Percentiles rank a stretch among this genome's conserved stretches.
Evolutionary conservation across 2,329 filamentous ascomycete genomes (phyloP).

Genomic region (Drechslerella dactyloides): DNA sequence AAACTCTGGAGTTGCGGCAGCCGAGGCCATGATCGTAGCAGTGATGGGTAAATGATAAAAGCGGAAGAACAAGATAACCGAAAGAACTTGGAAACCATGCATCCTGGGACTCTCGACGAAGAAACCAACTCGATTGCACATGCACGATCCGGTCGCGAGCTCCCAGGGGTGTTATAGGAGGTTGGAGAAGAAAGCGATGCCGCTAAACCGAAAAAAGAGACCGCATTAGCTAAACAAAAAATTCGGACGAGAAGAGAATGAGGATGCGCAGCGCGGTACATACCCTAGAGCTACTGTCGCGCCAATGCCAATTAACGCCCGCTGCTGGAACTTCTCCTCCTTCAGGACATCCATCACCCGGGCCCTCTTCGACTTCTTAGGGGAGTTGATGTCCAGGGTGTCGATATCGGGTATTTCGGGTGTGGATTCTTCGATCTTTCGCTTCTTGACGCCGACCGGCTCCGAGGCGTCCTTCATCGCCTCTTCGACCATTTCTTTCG

Average conservation of each 20-base stretch:
- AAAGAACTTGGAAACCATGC: slow-evolving; percentile 1
- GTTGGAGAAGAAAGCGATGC: slow-evolving; percentile 42
- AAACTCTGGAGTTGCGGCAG: not conserved
- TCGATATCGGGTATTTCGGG: slow-evolving; percentile 58
- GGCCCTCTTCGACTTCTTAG: slow-evolving; percentile 76
- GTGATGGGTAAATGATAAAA: not conserved
- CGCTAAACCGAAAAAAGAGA: slow-evolving; percentile 3
- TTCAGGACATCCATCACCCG: slow-evolving; percentile 76
- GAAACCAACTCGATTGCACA: not conserved
- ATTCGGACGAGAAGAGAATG: not conserved
- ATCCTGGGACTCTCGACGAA: not conserved
- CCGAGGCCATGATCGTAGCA: not conserved
- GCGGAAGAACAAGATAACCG: not conserved
- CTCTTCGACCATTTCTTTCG: slow-evolving; percentile 84
- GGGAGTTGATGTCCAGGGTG: slow-evolving; percentile 58
- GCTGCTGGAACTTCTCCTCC: slow-evolving; percentile 83
- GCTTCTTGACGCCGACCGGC: slow-evolving; percentile 18
- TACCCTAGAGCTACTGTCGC: slow-evolving; percentile 90
- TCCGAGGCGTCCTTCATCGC: slow-evolving; percentile 62
- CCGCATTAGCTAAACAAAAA: not conserved
- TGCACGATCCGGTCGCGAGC: slow-evolving; percentile 11
- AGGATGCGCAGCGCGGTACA: slow-evolving; percentile 59
- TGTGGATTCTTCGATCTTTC: slow-evolving; percentile 54
- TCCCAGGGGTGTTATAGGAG: slow-evolving; percentile 24
- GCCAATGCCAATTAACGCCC: slow-evolving; percentile 82